Evolutionary conservation across 257 asterid genomes (phyloP).

Genomic region (Ilex aquifolium): DNA sequence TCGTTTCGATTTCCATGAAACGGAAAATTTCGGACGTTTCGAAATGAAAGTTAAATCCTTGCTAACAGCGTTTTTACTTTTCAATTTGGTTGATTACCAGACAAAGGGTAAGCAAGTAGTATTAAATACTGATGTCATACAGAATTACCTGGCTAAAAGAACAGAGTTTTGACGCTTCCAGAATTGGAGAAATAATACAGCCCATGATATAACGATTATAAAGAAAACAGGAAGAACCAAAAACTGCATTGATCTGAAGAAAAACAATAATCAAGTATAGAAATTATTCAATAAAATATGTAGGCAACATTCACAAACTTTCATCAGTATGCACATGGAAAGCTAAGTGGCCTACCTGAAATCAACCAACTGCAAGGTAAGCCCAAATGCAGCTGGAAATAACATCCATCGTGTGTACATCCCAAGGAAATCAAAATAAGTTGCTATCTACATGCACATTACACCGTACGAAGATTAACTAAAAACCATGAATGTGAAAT

Average conservation of each 20-base stretch:
- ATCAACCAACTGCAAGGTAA: constrained; percentile 64
- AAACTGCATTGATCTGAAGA: constrained; percentile 61
- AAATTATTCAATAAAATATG: not conserved
- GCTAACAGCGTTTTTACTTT: no score
- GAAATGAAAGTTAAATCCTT: no score
- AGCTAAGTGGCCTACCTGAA: constrained; percentile 55
- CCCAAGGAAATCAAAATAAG: constrained; percentile 86
- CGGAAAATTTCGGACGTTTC: no score
- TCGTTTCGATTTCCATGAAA: no score
- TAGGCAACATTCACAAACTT: not conserved
- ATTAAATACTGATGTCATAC: no score
- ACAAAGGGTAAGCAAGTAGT: no score
- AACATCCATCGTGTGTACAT: constrained; percentile 94
- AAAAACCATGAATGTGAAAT: no score
- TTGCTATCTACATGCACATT: constrained; percentile 55
- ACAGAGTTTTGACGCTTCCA: constrained; percentile 96
- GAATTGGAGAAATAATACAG: constrained; percentile 81
- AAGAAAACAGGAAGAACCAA: constrained; percentile 84
- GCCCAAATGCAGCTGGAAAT: constrained; percentile 84
- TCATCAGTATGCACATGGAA: not conserved
- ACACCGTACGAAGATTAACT: not conserved
- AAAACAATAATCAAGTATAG: constrained; percentile 5
- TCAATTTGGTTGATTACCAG: no score
- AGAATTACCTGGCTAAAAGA: constrained; percentile 53
- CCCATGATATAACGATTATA: constrained; percentile 76